Percentiles rank a stretch among this genome's conserved stretches.
phyloP scores from a whole-genome alignment of 2,329 filamentous ascomycete species.

The Lojkania enalia region DNA sequence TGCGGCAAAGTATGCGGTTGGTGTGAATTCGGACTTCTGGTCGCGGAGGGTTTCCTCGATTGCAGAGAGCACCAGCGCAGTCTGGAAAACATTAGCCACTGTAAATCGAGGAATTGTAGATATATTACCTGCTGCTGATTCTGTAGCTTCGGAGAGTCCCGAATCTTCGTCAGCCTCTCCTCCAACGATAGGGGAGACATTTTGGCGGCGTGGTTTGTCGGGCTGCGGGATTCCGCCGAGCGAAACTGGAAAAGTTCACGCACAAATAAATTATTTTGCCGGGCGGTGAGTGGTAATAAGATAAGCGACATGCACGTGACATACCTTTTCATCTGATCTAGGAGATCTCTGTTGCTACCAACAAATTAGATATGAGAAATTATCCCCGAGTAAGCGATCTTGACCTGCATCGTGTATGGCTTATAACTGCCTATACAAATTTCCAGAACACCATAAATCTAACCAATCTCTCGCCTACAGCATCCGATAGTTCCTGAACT shows the following conservation, averaged over 20 bases:
- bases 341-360: too few species aligned
- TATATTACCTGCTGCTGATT: slow-evolving; percentile 89
- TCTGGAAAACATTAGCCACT: slow-evolving; percentile 55
- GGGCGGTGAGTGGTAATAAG: slow-evolving; percentile 16
- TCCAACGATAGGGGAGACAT: slow-evolving; percentile 62
- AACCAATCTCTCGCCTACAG: too few species aligned
- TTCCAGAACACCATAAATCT: too few species aligned
- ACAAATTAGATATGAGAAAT: too few species aligned
- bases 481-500: too few species aligned
- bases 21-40: slow-evolving; percentile 78
- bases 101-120: slow-evolving; percentile 10
- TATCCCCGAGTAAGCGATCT: too few species aligned
- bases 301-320: too few species aligned
- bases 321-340: too few species aligned
- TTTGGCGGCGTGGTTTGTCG: slow-evolving; percentile 21
- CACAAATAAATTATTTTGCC: slow-evolving; percentile 24
- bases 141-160: slow-evolving; percentile 86
- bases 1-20: slow-evolving; percentile 95
- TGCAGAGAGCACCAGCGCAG: slow-evolving; percentile 81
- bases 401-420: too few species aligned
- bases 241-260: slow-evolving; percentile 24
- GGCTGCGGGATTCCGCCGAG: slow-evolving; percentile 8
- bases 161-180: slow-evolving; percentile 96
- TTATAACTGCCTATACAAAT: too few species aligned
- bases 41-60: slow-evolving; percentile 91